Evolutionary conservation across 768 basidiomycete species (phyloP), one percentile per base, ranked within the genome.

Genomic region (Neoboletus brunneissimus): DNA sequence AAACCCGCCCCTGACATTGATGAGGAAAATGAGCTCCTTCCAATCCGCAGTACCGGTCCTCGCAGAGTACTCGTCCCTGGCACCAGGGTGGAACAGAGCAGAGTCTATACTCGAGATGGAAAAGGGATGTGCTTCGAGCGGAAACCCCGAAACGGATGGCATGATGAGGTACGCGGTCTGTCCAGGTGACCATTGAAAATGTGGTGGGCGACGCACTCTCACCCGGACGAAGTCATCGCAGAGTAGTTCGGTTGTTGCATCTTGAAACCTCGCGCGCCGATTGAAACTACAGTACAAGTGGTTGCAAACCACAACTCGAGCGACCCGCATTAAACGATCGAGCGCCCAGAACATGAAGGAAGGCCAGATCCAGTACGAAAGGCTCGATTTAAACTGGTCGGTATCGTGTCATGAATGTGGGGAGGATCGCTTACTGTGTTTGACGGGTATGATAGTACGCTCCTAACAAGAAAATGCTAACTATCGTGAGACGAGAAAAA

Each of bases 101-200:
- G 66, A 63, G 44, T 76, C 72, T 9, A 77, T 63, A n/a, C 72
- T 80, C 7, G 81, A 73, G 53, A 86, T 85, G 0, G 85, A 84
- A 68, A 87, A 86, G 2, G 85, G 85, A 56, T 86, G 85, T 0
- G 81, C 68, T 65, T 86, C 81, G 31, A 79, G 75, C 6, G 79
- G 78, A 27, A 75, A 64, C 0, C 51, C 48, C 12, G 80, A 80
- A 7, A 82, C 71, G 1, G 72, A 62, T 5, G 83, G 82, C 60
- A 85, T 70, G 11, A 72, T 75, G 22, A 86, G 70, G 60, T 77
- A 85, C 0, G 75, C 79, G 35, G 76, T 75, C 67, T 86, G 85
- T 9, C 85, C 85, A 0, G 85, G 75, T 5, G 65, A 62, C 81
- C 80, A 82, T 22, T 69, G 72, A 72, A 86, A 80, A 60, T 75